These are phyloP conservation scores for Mycena belliarum DNA, from an alignment of 768 basidiomycete genomes.

Conservation along the genomic window DNA sequence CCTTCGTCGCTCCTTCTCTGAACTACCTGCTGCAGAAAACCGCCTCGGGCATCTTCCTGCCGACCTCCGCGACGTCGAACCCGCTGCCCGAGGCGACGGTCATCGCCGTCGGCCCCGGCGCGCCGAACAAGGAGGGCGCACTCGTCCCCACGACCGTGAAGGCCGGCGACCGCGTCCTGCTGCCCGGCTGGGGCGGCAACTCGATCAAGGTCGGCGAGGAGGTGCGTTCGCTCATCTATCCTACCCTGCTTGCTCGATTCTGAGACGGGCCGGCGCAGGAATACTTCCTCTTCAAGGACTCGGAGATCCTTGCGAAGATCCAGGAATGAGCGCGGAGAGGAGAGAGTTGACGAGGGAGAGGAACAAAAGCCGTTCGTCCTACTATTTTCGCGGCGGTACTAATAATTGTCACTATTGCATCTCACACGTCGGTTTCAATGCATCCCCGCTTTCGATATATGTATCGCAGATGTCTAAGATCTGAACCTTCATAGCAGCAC, in stretches of 20 bases:
- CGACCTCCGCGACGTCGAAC: constrained; percentile 79
- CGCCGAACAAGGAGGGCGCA: constrained; percentile 83
- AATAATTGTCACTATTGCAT: constrained; percentile 8
- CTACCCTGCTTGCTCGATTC: background rate
- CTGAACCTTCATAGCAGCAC: too few relatives aligned
- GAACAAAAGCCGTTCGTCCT: constrained; percentile 16
- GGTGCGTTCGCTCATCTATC: constrained; percentile 46
- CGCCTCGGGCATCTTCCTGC: constrained; percentile 93
- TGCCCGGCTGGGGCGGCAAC: constrained; percentile 97
- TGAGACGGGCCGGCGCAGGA: constrained; percentile 65
- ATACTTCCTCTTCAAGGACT: constrained; percentile 90
- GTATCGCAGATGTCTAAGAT: too few relatives aligned
- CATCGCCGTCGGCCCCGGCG: constrained; percentile 93
- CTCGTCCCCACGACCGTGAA: constrained; percentile 76
- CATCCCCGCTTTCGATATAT: constrained; percentile 18
- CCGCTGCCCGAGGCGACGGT: constrained; percentile 98
- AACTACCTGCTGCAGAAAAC: constrained; percentile 72
- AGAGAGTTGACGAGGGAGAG: background rate
- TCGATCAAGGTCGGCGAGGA: constrained; percentile 97
- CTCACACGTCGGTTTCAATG: constrained; percentile 1
- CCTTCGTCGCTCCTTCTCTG: background rate
- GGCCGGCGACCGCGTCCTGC: constrained; percentile 88
- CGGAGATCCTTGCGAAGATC: constrained; percentile 95
- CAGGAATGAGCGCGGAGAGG: constrained; percentile 60
- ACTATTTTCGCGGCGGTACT: constrained; percentile 3